Percentiles rank a stretch among this genome's conserved stretches.
Conservation (phyloP, 2,329 filamentous ascomycete genomes). For the Elsinoe australis region DNA sequence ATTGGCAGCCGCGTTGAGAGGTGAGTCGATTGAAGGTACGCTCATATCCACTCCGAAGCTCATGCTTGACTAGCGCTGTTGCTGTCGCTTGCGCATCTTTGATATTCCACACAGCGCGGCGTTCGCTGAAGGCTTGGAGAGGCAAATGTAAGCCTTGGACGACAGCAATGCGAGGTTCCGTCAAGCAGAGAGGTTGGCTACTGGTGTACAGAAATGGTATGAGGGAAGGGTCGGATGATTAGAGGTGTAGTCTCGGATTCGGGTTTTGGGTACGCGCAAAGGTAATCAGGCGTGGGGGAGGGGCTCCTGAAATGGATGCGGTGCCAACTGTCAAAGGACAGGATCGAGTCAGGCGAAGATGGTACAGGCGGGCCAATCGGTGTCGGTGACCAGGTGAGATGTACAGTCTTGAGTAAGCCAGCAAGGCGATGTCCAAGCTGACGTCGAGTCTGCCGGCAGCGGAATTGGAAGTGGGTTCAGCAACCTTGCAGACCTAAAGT, state of each 20-base stretch:
- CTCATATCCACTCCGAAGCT: constrained; percentile 18
- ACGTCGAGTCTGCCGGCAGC: constrained; percentile 4
- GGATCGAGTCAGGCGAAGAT: constrained; percentile 1
- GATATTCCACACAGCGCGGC: constrained; percentile 6
- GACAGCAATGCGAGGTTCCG: too few relatives aligned
- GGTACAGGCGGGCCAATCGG: constrained; percentile 2
- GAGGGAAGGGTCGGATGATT: too few relatives aligned
- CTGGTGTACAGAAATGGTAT: too few relatives aligned
- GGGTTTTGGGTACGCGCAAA: too few relatives aligned
- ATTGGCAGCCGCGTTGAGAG: constrained; percentile 14
- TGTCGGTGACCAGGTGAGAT: not conserved
- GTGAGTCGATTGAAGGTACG: constrained; percentile 15
- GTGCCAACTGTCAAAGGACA: constrained; percentile 12
- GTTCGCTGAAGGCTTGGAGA: not conserved
- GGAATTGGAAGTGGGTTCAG: constrained; percentile 1
- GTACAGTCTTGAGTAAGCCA: constrained; percentile 12
- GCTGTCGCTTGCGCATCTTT: constrained; percentile 18
- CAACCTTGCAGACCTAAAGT: constrained; percentile 1
- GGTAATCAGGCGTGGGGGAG: constrained; percentile 14
- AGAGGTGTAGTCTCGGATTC: not conserved
- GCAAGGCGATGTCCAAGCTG: constrained; percentile 13
- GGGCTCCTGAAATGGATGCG: constrained; percentile 14
- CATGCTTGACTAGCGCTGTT: constrained; percentile 16
- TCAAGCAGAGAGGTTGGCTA: not conserved
- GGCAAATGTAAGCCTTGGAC: too few relatives aligned